A percentile compares a stretch with the other conserved stretches of the same genome.
Evolutionary conservation across 768 basidiomycete species (phyloP).

Genomic region (Chalciporus pseudorubinellus): DNA sequence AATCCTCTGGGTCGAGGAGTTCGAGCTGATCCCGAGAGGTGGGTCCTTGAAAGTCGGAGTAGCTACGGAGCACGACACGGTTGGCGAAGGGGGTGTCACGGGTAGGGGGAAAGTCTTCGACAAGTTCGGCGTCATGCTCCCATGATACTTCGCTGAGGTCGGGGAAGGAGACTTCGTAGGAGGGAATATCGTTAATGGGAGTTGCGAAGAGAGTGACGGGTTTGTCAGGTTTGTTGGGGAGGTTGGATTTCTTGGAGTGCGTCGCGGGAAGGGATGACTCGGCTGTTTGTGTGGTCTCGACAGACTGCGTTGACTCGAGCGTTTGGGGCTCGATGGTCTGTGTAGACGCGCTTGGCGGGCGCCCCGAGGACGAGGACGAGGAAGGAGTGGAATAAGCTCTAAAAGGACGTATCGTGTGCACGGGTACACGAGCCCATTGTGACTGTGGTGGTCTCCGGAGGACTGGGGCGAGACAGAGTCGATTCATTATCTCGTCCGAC

Average conservation of each 20-base stretch:
- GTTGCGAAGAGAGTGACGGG: constrained; percentile 10
- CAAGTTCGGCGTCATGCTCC: constrained; percentile 59
- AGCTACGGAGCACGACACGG: constrained; percentile 66
- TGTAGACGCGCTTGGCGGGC: neutral
- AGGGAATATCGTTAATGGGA: constrained; percentile 19
- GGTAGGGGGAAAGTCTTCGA: constrained; percentile 51
- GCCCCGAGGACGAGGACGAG: constrained; percentile 6
- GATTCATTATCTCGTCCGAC: constrained; percentile 24
- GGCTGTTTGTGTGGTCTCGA: constrained; percentile 1
- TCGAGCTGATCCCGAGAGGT: constrained; percentile 4
- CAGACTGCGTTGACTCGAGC: neutral
- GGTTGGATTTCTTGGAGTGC: neutral
- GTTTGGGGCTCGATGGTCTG: neutral
- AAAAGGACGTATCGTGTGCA: neutral
- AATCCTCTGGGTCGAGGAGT: neutral
- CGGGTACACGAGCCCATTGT: constrained; percentile 2
- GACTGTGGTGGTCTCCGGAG: constrained; percentile 12
- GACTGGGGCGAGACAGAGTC: constrained; percentile 13
- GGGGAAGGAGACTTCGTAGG: constrained; percentile 40
- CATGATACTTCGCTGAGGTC: constrained; percentile 61
- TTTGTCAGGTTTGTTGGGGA: neutral
- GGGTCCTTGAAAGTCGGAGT: constrained; percentile 39
- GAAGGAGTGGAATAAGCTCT: constrained; percentile 20
- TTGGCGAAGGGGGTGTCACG: constrained; percentile 54
- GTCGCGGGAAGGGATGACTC: constrained; percentile 3